Percentiles rank a stretch among this genome's conserved stretches.
Evolutionary conservation across 2,329 filamentous ascomycete genomes (phyloP).

Genomic region (Waltergamsia citrina): DNA sequence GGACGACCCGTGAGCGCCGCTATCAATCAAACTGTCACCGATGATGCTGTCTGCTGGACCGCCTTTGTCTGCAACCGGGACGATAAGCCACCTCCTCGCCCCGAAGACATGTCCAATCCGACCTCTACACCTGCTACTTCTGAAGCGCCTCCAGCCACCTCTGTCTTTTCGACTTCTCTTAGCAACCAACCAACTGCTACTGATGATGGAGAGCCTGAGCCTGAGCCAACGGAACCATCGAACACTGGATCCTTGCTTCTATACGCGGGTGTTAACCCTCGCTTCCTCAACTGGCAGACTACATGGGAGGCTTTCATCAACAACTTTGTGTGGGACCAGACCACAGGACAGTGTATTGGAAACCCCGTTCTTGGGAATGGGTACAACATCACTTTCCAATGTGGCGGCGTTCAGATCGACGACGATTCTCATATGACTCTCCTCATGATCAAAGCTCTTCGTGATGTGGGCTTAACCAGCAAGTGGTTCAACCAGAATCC

Average conservation of each 20-base stretch:
- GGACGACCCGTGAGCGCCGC: conserved; percentile 26
- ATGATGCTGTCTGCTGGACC: conserved; percentile 26
- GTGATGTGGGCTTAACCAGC: conserved; percentile 25
- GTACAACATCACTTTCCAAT: conserved; percentile 25
- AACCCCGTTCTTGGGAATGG: conserved; percentile 21
- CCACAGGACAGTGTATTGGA: conserved; percentile 21
- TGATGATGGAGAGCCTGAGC: conserved; percentile 13
- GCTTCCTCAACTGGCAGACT: conserved; percentile 28
- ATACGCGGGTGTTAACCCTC: conserved; percentile 21
- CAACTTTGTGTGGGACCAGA: conserved; percentile 28
- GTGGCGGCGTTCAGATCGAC: conserved; percentile 25
- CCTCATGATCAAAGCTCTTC: conserved; percentile 26
- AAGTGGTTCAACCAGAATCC: conserved; percentile 30
- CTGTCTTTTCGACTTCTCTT: conserved; percentile 17
- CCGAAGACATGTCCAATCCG: conserved; percentile 23
- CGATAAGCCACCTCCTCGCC: conserved; percentile 19
- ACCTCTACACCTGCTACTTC: conserved; percentile 22
- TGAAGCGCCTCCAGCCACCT: conserved; percentile 20
- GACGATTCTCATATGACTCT: conserved; percentile 28
- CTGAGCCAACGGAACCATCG: conserved; percentile 18
- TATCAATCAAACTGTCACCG: conserved; percentile 25
- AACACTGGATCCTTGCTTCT: conserved; percentile 19
- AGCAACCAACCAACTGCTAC: conserved; percentile 7
- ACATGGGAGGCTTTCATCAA: conserved; percentile 28
- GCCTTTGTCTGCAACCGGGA: conserved; percentile 31